These are phyloP conservation scores for Dryas octopetala DNA, from an alignment of 306 rosid species.

Conservation along the genomic window DNA sequence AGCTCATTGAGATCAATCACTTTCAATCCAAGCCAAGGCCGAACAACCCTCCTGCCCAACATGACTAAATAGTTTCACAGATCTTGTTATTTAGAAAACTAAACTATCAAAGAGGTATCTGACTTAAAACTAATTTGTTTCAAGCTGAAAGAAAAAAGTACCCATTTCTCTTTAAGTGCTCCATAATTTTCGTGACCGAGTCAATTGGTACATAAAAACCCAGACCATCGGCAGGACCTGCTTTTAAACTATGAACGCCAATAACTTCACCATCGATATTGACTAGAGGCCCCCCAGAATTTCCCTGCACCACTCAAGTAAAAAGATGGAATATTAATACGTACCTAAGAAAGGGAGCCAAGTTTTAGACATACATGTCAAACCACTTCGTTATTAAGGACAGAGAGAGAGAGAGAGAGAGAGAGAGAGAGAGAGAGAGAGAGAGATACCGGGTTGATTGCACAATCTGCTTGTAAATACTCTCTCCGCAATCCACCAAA, in stretches of 20 bases:
- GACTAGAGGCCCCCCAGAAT: slow-evolving; percentile 93
- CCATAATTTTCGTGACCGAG: slow-evolving; percentile 61
- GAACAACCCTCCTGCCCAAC: slow-evolving; percentile 73
- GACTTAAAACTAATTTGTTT: slow-evolving; percentile 1
- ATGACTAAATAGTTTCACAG: slow-evolving; percentile 7
- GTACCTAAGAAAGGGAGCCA: not conserved
- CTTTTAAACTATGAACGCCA: slow-evolving; percentile 82
- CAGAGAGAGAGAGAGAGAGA: slow-evolving; percentile 15
- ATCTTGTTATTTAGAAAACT: not conserved
- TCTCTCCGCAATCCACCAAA: slow-evolving; percentile 72
- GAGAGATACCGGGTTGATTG: slow-evolving; percentile 55
- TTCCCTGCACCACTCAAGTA: slow-evolving; percentile 55
- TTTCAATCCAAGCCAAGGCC: slow-evolving; percentile 94
- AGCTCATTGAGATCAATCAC: slow-evolving; percentile 84
- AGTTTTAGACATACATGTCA: not conserved
- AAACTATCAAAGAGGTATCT: not conserved
- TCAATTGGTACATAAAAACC: slow-evolving; percentile 88
- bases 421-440: no score
- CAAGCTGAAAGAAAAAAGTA: slow-evolving; percentile 17
- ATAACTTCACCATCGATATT: slow-evolving; percentile 89
- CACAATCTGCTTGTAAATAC: slow-evolving; percentile 85
- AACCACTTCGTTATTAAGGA: no score
- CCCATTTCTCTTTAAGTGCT: slow-evolving; percentile 85
- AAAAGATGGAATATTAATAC: not conserved
- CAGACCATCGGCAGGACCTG: slow-evolving; percentile 75